These are phyloP conservation scores for Naganishia sp. DNA, from an alignment of 1,284 basidiomycete species.

Conservation along the genomic window DNA sequence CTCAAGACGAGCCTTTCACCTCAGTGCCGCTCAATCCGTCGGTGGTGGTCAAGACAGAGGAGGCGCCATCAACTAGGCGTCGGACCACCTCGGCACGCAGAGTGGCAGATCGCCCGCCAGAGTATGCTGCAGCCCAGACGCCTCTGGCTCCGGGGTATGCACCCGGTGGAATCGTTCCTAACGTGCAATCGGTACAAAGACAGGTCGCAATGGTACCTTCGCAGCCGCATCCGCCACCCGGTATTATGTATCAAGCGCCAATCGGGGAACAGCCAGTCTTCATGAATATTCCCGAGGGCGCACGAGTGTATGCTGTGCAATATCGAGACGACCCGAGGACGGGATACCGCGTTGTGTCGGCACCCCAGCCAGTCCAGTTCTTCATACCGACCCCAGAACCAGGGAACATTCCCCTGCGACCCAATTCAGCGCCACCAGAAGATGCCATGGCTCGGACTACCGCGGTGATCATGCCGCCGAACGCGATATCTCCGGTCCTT, in stretches of 20 bases:
- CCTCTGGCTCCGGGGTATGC: background rate
- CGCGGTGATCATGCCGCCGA: background rate
- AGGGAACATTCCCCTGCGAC: constrained; percentile 9
- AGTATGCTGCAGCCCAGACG: background rate
- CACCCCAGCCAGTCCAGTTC: constrained; percentile 23
- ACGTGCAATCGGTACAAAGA: background rate
- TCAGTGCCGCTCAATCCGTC: background rate
- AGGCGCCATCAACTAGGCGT: background rate
- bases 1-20: background rate
- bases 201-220: constrained; percentile 15
- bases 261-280: constrained; percentile 20
- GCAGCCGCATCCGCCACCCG: constrained; percentile 10
- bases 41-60: constrained; percentile 1
- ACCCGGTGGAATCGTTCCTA: background rate
- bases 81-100: background rate
- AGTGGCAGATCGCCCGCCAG: background rate
- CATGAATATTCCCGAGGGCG: constrained; percentile 26
- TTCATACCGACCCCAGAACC: constrained; percentile 6
- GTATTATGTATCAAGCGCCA: constrained; percentile 16
- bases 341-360: constrained; percentile 22
- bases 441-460: background rate
- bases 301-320: constrained; percentile 19
- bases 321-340: constrained; percentile 25
- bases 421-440: constrained; percentile 20
- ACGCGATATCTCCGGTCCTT: constrained; percentile 7